Evolutionary conservation across 2,329 filamentous ascomycete species (phyloP).

Genomic region (Epichloe brachyelytri): DNA sequence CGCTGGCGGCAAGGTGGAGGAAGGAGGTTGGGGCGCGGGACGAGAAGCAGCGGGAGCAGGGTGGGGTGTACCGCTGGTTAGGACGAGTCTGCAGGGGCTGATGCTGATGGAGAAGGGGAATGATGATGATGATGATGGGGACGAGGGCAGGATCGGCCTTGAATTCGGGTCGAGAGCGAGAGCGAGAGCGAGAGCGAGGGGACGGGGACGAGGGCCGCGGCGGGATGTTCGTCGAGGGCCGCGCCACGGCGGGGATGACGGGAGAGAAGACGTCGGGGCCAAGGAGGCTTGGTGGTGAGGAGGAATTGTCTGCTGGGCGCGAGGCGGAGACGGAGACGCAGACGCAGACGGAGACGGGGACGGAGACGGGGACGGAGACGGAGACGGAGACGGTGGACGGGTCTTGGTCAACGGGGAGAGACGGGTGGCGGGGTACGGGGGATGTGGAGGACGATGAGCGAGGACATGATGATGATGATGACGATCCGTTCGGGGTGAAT

Average conservation of each 20-base stretch:
- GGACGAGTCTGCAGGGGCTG: slow-evolving; percentile 26
- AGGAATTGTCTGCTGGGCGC: too few relatives aligned
- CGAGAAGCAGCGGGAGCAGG: slow-evolving; percentile 13
- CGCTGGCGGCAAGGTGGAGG: slow-evolving; percentile 13
- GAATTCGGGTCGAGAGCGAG: slow-evolving; percentile 10
- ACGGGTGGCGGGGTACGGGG: neutral
- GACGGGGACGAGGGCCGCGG: too few relatives aligned
- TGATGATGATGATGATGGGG: slow-evolving; percentile 6
- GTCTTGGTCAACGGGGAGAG: neutral
- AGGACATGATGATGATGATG: slow-evolving; percentile 7
- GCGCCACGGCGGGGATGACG: too few relatives aligned
- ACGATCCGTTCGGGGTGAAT: slow-evolving; percentile 24
- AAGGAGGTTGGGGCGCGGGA: slow-evolving; percentile 10
- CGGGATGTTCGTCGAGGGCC: too few relatives aligned
- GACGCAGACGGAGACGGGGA: too few relatives aligned
- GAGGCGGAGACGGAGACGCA: neutral
- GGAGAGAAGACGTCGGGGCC: too few relatives aligned
- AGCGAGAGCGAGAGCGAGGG: neutral
- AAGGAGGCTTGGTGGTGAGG: neutral
- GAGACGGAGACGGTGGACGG: neutral
- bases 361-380: too few relatives aligned
- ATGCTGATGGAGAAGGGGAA: slow-evolving; percentile 28
- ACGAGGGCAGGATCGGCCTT: slow-evolving; percentile 9
- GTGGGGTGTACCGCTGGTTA: slow-evolving; percentile 11
- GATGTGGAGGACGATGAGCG: neutral